A percentile compares a stretch with the other conserved stretches of the same genome.
phyloP scores from a whole-genome alignment of 2,329 filamentous ascomycete species.

The Fusarium burgessii region DNA sequence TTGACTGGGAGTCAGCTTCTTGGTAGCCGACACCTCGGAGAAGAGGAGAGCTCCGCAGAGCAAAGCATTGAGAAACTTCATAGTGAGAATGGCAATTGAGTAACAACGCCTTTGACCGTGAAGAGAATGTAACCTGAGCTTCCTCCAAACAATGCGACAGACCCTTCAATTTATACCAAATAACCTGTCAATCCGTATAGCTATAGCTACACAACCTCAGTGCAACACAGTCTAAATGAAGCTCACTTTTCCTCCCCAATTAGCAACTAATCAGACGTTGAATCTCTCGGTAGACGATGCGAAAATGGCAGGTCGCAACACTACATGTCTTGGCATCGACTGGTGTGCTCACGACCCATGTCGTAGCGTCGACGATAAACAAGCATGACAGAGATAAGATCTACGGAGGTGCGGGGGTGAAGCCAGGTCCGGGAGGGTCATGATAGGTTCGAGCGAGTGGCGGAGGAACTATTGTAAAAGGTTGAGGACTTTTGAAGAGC shows the following conservation, averaged over 20 bases:
- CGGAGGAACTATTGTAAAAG: conserved; percentile 39
- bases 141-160: neutral
- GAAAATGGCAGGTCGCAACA: conserved; percentile 43
- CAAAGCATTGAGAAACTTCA: conserved; percentile 41
- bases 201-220: conserved; percentile 12
- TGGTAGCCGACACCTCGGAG: conserved; percentile 32
- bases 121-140: neutral
- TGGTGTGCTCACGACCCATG: conserved; percentile 29
- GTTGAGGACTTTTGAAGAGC: conserved; percentile 32
- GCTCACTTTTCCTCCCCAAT: conserved; percentile 13
- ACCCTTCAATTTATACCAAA: conserved; percentile 26
- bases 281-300: conserved; percentile 31
- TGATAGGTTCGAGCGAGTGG: conserved; percentile 37
- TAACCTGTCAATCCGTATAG: neutral
- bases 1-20: conserved; percentile 41
- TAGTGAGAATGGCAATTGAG: neutral
- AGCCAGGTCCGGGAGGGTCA: conserved; percentile 13
- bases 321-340: conserved; percentile 35
- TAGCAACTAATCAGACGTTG: too few relatives aligned
- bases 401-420: conserved; percentile 21
- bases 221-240: neutral
- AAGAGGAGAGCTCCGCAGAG: conserved; percentile 41
- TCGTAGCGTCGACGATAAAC: conserved; percentile 12
- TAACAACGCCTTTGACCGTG: neutral
- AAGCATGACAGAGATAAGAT: conserved; percentile 24